Evolutionary conservation across 345 rosid species (phyloP), one percentile per base, ranked within the genome.

Genomic region (Eucalyptus leucophloia): DNA sequence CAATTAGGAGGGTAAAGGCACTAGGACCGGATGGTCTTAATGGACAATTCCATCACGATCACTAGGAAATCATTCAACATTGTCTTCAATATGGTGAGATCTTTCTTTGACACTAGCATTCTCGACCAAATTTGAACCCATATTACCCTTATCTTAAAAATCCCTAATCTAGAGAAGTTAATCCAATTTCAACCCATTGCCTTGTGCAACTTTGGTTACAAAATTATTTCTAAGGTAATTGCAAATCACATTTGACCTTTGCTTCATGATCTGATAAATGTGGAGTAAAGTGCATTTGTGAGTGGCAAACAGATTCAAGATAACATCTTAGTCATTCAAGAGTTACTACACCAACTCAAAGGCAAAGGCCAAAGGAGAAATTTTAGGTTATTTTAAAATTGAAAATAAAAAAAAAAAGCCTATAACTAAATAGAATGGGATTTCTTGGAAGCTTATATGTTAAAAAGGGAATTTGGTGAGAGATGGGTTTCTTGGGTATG

Each of bases 351-450:
- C 40, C 77, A n/a, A 65, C 37, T n/a, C 21, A 65, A 65, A n/a
- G 77, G 18, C 40, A n/a, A 14, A 65, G n/a, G 40, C 34, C 10
- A n/a, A 0, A 3, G 37, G 18, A n/a, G 11, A 65, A 65, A n/a
- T 65, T 65, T 65, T 32, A 65, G 21, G 6, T n/a, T 15, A 15
- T 65, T n/a, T 4, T n/a, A 16, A 65, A 65, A 65, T n/a, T 65
- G 77, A 5, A 62, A 11, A 62, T 13, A 62, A n/a, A 65, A 12
- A n/a, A 65, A 47, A 65, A 65, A 65, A 6, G 21, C 34, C 2
- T n/a, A 7, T 65, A 32, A n/a, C 3, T 14, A 0, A n/a, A 34
- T n/a, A 18, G 6, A 65, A n/a, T 65, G 19, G 3, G 77, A 65
- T 65, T 65, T 65, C 37, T 16, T 65, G 9, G 2, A n/a, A 65